Percentiles rank a stretch among this genome's conserved stretches.
Conservation (phyloP, 2,329 filamentous ascomycete species). For the Fusarium nelsonii region DNA sequence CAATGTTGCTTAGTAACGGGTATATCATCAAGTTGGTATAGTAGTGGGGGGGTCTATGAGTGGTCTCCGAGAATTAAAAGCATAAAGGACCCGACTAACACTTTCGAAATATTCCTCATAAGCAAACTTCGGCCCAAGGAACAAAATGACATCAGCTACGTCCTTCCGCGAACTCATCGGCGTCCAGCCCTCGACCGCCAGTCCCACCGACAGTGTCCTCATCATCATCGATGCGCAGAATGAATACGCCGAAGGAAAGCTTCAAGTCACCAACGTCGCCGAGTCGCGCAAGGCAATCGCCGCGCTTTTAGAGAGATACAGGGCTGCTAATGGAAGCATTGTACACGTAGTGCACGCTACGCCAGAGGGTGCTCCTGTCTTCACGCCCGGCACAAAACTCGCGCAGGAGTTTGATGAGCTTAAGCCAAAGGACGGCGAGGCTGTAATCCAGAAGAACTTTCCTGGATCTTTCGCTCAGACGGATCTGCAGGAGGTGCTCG, state of each 20-base stretch:
- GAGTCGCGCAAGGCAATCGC: slow-evolving; percentile 68
- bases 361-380: slow-evolving; percentile 72
- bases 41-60: slow-evolving; percentile 9
- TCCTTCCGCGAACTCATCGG: slow-evolving; percentile 56
- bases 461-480: slow-evolving; percentile 73
- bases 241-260: slow-evolving; percentile 71
- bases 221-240: slow-evolving; percentile 80
- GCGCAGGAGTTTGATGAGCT: slow-evolving; percentile 72
- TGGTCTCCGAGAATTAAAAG: not conserved
- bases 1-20: slow-evolving; percentile 16
- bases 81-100: too few relatives aligned
- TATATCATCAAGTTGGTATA: not conserved
- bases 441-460: slow-evolving; percentile 68
- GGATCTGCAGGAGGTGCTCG: slow-evolving; percentile 65
- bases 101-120: too few relatives aligned
- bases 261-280: slow-evolving; percentile 67
- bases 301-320: slow-evolving; percentile 69
- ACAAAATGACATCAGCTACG: slow-evolving; percentile 15
- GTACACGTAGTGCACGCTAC: slow-evolving; percentile 72
- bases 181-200: slow-evolving; percentile 66
- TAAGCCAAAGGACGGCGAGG: slow-evolving; percentile 65
- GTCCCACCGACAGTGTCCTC: slow-evolving; percentile 68
- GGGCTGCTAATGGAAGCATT: slow-evolving; percentile 62
- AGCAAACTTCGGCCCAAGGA: not conserved
- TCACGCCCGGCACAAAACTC: slow-evolving; percentile 71